Base-by-base conservation (phyloP, 805 yeast genomes). In the Kodamaea neixiangensis region DNA sequence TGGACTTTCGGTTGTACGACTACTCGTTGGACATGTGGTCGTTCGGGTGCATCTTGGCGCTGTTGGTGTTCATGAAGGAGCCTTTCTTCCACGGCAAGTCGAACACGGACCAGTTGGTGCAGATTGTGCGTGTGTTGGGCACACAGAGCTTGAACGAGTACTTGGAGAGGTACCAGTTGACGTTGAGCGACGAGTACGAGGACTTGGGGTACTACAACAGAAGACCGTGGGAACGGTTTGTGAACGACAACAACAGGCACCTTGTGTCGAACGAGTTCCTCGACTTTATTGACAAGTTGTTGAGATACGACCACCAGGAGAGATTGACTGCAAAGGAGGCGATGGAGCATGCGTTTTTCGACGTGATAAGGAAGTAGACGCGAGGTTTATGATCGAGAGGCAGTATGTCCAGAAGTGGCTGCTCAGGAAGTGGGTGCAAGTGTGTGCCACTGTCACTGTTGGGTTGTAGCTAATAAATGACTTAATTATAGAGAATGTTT, bases 61-160 rank as follows among this genome's bases (percentile, higher is more conserved):
- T 94, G 10, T 88, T 91, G 67, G 84, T 89, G 31, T 89, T 90
- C 73, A 87, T 86, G 63, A 87, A 85, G 63, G 97, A 91, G 62
- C 97, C 97, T 10, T 88, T 91, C 57, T 91, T 91, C 79, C 93
- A 89, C 66, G 97, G 97, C 17, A 85, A 88, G 54, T 87, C 96
- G 17, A 91, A 91, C 67, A 88, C 91, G 38, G 97, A 91, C 71
- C 97, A 91, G 71, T 73, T 91, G 61, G 96, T 91, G 19, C 92
- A 89, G 67, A 90, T 91, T 55, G 96, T 91, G 11, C 80, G 89
- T 54, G 94, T 91, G 1, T 76, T 91, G 59, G 97, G 97, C 17
- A 87, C 96, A 1, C 87, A 85, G 52, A 92, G 84, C 57, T 75
- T 91, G 48, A 72, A 82, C 62, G 71, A 69, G 45, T 90, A 89